A percentile compares a stretch with the other conserved stretches of the same genome.
Conservation (phyloP, 805 yeast species). For the Candida schatavii region DNA sequence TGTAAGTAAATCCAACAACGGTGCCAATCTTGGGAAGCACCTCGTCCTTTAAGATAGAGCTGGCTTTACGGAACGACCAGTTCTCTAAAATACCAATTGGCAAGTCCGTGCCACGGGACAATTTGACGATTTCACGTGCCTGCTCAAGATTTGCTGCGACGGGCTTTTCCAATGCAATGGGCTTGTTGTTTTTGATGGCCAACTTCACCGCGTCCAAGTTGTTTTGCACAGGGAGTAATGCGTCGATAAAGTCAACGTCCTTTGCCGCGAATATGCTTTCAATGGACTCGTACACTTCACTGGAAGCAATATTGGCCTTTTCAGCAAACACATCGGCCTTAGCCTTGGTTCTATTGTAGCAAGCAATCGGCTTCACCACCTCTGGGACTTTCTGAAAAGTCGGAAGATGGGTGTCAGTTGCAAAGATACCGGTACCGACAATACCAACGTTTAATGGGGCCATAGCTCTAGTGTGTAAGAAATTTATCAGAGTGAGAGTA, state of each 20-base stretch:
- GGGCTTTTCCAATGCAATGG: slow-evolving; percentile 85
- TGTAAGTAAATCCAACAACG: slow-evolving; percentile 65
- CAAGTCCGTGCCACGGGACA: slow-evolving; percentile 58
- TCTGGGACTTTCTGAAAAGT: slow-evolving; percentile 51
- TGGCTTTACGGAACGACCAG: slow-evolving; percentile 72
- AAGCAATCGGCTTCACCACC: slow-evolving; percentile 59
- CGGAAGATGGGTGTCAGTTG: slow-evolving; percentile 81
- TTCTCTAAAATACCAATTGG: slow-evolving; percentile 83
- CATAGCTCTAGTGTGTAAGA: too few relatives aligned
- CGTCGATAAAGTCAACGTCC: slow-evolving; percentile 76
- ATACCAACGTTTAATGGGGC: slow-evolving; percentile 54
- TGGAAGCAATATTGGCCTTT: slow-evolving; percentile 48
- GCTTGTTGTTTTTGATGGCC: slow-evolving; percentile 74
- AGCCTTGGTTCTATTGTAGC: slow-evolving; percentile 77
- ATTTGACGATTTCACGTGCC: slow-evolving; percentile 73
- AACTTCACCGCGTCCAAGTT: slow-evolving; percentile 66
- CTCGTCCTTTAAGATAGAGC: slow-evolving; percentile 47
- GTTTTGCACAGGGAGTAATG: slow-evolving; percentile 82
- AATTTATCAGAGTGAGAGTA: too few relatives aligned
- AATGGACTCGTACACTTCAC: slow-evolving; percentile 55
- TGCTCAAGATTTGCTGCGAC: slow-evolving; percentile 82
- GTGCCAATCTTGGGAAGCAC: slow-evolving; percentile 72
- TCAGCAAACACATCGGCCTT: slow-evolving; percentile 82
- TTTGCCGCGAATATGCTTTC: slow-evolving; percentile 67
- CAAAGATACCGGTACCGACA: slow-evolving; percentile 86